Percentiles rank a stretch among this genome's conserved stretches.
phyloP scores from a whole-genome alignment of 495 filamentous ascomycete genomes.

The Chaetomidium leptoderma region DNA sequence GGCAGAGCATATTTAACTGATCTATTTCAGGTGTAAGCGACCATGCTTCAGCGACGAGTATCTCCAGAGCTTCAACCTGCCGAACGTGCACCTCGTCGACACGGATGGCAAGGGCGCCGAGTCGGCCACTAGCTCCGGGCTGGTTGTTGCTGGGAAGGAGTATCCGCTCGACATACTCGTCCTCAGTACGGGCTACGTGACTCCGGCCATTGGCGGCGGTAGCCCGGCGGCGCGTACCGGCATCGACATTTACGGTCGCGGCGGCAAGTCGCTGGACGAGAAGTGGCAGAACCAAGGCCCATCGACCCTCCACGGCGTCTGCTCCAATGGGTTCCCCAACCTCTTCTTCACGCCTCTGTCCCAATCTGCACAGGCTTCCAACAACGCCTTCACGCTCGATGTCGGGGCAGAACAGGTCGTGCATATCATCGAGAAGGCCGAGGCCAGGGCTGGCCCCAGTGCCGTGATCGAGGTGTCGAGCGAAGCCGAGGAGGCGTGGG shows the following conservation, averaged over 20 bases:
- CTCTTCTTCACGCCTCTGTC: slow-evolving; percentile 43
- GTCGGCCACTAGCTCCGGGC: slow-evolving; percentile 32
- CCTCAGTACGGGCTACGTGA: slow-evolving; percentile 45
- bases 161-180: slow-evolving; percentile 49
- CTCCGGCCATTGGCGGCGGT: slow-evolving; percentile 30
- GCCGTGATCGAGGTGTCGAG: slow-evolving; percentile 41
- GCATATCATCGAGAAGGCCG: slow-evolving; percentile 45
- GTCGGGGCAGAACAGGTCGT: slow-evolving; percentile 37
- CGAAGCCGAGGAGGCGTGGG: slow-evolving; percentile 48
- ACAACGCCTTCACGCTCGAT: slow-evolving; percentile 43
- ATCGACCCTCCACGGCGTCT: slow-evolving; percentile 48
- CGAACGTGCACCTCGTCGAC: slow-evolving; percentile 49
- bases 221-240: slow-evolving; percentile 33
- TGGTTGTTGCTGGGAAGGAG: slow-evolving; percentile 39
- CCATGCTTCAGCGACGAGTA: slow-evolving; percentile 46
- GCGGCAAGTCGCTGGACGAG: slow-evolving; percentile 40
- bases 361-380: slow-evolving; percentile 41
- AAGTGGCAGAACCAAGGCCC: slow-evolving; percentile 37
- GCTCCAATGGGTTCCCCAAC: slow-evolving; percentile 49
- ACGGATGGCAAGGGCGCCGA: slow-evolving; percentile 51
- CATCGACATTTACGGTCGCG: slow-evolving; percentile 40
- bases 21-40: slow-evolving; percentile 36
- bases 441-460: slow-evolving; percentile 27
- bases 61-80: slow-evolving; percentile 42
- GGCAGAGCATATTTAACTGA: not conserved